Percentiles rank a stretch among this genome's conserved stretches.
phyloP scores from a whole-genome alignment of 2,329 filamentous ascomycete genomes.

The Emergomyces pasteurianus region DNA sequence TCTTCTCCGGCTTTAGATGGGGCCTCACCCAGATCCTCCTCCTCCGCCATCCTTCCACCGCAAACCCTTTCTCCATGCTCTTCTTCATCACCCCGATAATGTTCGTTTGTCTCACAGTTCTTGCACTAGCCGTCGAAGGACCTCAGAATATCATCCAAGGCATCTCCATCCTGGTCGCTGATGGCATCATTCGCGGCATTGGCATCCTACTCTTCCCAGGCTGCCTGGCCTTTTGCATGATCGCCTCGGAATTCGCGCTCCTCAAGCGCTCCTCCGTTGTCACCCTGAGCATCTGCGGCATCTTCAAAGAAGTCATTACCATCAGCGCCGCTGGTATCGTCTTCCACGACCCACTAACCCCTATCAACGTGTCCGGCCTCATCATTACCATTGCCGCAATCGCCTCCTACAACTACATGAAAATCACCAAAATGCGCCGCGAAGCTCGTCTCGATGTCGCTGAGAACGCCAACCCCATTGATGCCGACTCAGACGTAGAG shows the following conservation, averaged over 20 bases:
- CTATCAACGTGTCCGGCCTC: constrained; percentile 76
- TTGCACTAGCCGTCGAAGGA: constrained; percentile 81
- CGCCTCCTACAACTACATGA: constrained; percentile 84
- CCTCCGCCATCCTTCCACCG: constrained; percentile 83
- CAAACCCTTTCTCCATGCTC: constrained; percentile 92
- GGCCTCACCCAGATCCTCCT: constrained; percentile 95
- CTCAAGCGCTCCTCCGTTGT: constrained; percentile 92
- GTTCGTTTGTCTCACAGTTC: constrained; percentile 69
- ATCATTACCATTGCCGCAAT: constrained; percentile 84
- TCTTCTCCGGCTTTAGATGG: constrained; percentile 96
- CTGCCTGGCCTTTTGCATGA: constrained; percentile 89
- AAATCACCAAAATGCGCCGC: constrained; percentile 75
- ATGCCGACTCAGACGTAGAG: constrained; percentile 8
- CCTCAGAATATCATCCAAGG: constrained; percentile 56
- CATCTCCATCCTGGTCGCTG: constrained; percentile 48
- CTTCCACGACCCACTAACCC: constrained; percentile 77
- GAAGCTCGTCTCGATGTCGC: constrained; percentile 47
- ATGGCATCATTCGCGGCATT: constrained; percentile 54
- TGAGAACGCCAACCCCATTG: constrained; percentile 13
- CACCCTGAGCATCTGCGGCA: constrained; percentile 89
- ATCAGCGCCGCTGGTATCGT: constrained; percentile 78
- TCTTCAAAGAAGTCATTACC: constrained; percentile 97
- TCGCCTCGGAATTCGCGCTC: constrained; percentile 86
- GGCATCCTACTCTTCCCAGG: constrained; percentile 80
- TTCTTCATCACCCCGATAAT: constrained; percentile 97